Percentiles rank a stretch among this genome's conserved stretches.
These are phyloP conservation scores for Fomes fomentarius DNA, from an alignment of 1,284 basidiomycete species.

Conservation along the genomic window DNA sequence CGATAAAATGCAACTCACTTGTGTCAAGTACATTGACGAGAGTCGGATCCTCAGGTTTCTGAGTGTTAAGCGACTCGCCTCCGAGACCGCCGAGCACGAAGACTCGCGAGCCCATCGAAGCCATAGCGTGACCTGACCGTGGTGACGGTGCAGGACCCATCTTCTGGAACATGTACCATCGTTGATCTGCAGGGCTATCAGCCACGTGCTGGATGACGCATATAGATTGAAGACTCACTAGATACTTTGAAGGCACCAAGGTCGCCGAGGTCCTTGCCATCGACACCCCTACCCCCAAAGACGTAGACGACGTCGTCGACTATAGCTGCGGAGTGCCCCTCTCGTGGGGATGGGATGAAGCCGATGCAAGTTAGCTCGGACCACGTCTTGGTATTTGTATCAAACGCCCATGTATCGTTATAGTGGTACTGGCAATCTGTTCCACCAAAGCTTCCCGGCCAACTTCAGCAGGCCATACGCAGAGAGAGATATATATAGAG, in stretches of 20 bases:
- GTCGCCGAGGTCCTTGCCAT: conserved; percentile 95
- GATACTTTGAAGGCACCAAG: conserved; percentile 96
- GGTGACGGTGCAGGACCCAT: conserved; percentile 96
- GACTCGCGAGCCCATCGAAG: conserved; percentile 85
- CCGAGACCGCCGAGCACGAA: conserved; percentile 88
- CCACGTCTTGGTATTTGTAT: conserved; percentile 85
- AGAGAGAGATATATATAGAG: background rate
- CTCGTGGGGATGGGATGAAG: conserved; percentile 94
- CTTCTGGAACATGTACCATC: conserved; percentile 99
- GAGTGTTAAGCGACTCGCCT: conserved; percentile 83
- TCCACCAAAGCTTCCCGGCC: conserved; percentile 82
- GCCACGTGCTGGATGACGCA: background rate
- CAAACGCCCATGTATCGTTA: conserved; percentile 99
- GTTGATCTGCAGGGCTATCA: conserved; percentile 52
- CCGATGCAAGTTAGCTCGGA: conserved; percentile 96
- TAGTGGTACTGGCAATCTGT: conserved; percentile 99
- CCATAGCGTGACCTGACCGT: conserved; percentile 95
- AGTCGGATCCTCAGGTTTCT: conserved; percentile 81
- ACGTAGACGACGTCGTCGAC: conserved; percentile 99
- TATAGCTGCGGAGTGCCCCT: conserved; percentile 95
- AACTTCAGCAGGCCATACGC: conserved; percentile 7
- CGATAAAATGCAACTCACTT: conserved; percentile 55
- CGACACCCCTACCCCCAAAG: conserved; percentile 96
- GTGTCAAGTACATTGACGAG: conserved; percentile 92
- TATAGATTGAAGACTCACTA: conserved; percentile 57